Evolutionary conservation across 345 rosid species (phyloP).

Genomic region (Citrus glauca): DNA sequence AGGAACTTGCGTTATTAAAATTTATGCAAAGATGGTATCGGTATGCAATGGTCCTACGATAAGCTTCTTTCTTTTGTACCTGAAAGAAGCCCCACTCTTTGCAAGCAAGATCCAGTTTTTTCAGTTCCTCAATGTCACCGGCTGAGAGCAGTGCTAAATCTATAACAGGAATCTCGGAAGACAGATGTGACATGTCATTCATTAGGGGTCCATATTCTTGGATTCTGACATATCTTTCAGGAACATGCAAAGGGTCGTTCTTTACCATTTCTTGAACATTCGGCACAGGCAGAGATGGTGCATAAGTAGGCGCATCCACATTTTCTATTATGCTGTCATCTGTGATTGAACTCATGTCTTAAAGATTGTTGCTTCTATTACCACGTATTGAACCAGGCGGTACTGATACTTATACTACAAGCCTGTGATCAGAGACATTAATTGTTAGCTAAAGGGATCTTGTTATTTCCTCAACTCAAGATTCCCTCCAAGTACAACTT

Average conservation of each 20-base stretch:
- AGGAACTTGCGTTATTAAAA: neutral
- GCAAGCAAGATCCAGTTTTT: slow-evolving; percentile 26
- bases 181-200: slow-evolving; percentile 13
- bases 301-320: slow-evolving; percentile 14
- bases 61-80: slow-evolving; percentile 7
- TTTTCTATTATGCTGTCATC: neutral
- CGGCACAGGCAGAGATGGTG: slow-evolving; percentile 24
- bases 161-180: slow-evolving; percentile 21
- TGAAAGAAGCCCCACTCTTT: slow-evolving; percentile 32
- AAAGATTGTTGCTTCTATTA: neutral
- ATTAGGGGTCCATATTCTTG: slow-evolving; percentile 11
- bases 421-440: neutral
- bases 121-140: slow-evolving; percentile 20
- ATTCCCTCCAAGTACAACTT: neutral
- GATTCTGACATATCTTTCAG: slow-evolving; percentile 23
- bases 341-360: slow-evolving; percentile 5
- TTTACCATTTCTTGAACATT: slow-evolving; percentile 33
- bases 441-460: neutral
- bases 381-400: neutral
- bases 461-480: neutral
- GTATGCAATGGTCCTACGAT: neutral
- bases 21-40: neutral
- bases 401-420: neutral
- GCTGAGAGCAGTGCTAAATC: slow-evolving; percentile 20
- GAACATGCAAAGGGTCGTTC: slow-evolving; percentile 24